These are phyloP conservation scores for Lipomyces chichibuensis DNA, from an alignment of 805 yeast genomes.

Conservation along the genomic window DNA sequence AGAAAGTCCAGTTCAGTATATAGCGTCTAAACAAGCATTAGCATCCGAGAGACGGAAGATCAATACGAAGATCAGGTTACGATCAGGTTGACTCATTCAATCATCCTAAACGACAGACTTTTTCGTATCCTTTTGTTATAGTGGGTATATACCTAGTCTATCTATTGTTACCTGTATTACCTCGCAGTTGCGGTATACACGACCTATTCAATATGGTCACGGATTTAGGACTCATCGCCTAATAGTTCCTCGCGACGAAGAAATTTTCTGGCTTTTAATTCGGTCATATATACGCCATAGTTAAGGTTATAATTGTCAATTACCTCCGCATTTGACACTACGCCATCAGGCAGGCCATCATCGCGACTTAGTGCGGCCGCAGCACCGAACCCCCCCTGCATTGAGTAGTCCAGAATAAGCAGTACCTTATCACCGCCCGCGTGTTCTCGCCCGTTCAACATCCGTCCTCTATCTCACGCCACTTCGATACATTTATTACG, in stretches of 20 bases:
- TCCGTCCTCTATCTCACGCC: conserved; percentile 1
- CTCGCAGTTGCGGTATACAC: background rate
- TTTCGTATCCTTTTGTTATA: background rate
- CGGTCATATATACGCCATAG: background rate
- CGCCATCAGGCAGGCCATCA: conserved; percentile 14
- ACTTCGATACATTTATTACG: background rate
- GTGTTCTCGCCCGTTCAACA: background rate
- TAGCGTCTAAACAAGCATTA: background rate
- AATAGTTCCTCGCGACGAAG: background rate
- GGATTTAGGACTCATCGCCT: background rate
- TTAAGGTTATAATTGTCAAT: background rate
- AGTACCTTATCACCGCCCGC: background rate
- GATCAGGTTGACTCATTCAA: background rate
- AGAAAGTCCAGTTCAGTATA: background rate
- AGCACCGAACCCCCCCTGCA: background rate
- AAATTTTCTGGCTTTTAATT: background rate
- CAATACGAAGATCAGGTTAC: background rate
- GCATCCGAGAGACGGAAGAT: background rate
- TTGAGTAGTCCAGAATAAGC: too few relatives aligned
- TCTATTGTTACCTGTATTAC: background rate
- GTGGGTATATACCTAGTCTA: background rate
- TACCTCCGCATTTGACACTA: conserved; percentile 6
- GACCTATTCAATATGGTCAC: background rate
- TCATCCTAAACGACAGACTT: background rate
- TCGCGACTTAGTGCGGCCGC: conserved; percentile 12